Conservation (phyloP, 2,329 filamentous ascomycete species). For the Fusarium sp. region DNA sequence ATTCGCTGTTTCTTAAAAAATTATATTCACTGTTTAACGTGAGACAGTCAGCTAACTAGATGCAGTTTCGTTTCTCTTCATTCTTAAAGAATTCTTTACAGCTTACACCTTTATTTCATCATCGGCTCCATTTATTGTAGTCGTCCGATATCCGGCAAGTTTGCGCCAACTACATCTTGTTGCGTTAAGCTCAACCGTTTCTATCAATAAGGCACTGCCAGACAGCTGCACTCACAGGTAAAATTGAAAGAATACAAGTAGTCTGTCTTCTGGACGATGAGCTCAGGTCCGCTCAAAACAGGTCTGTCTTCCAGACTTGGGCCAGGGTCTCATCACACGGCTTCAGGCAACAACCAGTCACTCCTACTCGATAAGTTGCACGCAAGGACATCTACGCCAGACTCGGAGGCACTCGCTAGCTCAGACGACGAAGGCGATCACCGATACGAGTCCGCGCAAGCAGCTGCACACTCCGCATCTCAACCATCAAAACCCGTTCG, state of each 20-base stretch:
- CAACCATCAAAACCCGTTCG: conserved; percentile 74
- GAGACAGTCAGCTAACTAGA: conserved; percentile 41
- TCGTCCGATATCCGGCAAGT: conserved; percentile 13
- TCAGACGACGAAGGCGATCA: conserved; percentile 92
- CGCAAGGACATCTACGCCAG: conserved; percentile 86
- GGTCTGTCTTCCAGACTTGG: conserved; percentile 66
- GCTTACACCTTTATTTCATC: conserved; percentile 26
- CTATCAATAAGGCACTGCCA: background rate
- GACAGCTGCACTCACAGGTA: conserved; percentile 1
- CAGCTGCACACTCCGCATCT: conserved; percentile 49
- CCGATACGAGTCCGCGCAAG: conserved; percentile 66
- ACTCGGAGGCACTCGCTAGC: conserved; percentile 92
- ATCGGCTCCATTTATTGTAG: conserved; percentile 15
- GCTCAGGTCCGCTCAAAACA: conserved; percentile 64
- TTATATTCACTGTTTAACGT: conserved; percentile 31
- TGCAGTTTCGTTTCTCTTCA: conserved; percentile 42
- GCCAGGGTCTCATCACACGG: conserved; percentile 60
- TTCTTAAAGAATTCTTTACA: conserved; percentile 35
- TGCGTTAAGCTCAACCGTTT: background rate
- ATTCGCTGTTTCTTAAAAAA: conserved; percentile 25
- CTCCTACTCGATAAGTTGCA: conserved; percentile 81
- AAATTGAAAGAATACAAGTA: conserved; percentile 27
- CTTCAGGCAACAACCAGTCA: conserved; percentile 71
- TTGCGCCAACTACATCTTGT: conserved; percentile 12
- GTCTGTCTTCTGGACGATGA: conserved; percentile 59